Conservation (phyloP, 306 rosid species). For the Morella rubra region DNA sequence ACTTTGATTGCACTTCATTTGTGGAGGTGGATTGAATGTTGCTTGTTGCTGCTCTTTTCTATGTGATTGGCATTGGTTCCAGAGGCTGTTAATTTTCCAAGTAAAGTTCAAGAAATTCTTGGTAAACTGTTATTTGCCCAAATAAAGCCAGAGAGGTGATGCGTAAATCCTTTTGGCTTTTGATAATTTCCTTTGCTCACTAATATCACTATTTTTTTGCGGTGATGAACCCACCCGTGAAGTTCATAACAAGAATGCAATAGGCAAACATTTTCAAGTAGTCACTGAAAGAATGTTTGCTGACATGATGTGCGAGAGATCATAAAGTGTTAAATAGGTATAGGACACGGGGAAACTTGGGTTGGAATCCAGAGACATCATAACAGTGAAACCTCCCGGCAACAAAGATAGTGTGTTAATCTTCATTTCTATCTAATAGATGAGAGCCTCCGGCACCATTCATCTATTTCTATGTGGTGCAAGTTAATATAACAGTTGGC, state of each 20-base stretch:
- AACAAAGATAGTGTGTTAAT: too few relatives aligned
- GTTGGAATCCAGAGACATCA: too few relatives aligned
- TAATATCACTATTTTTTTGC: background rate
- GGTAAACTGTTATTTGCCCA: background rate
- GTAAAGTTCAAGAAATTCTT: background rate
- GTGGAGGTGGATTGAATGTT: conserved; percentile 44
- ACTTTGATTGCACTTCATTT: conserved; percentile 61
- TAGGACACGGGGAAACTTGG: too few relatives aligned
- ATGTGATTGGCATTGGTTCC: conserved; percentile 1
- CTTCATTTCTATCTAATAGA: too few relatives aligned
- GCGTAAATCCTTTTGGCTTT: background rate
- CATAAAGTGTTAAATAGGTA: too few relatives aligned
- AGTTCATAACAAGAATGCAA: background rate
- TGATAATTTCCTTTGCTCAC: background rate
- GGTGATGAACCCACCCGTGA: background rate
- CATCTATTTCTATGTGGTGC: too few relatives aligned
- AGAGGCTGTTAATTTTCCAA: background rate
- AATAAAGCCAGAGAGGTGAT: background rate
- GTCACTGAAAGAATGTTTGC: background rate
- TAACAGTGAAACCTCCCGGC: too few relatives aligned
- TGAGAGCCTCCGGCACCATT: too few relatives aligned
- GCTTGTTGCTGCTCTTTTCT: background rate
- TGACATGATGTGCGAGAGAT: too few relatives aligned
- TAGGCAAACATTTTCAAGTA: background rate
- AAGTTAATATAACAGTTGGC: too few relatives aligned